A percentile compares a stretch with the other conserved stretches of the same genome.
Evolutionary conservation across 108 stramenopile species (phyloP).

Genomic region (Nannochloropsis salina): DNA sequence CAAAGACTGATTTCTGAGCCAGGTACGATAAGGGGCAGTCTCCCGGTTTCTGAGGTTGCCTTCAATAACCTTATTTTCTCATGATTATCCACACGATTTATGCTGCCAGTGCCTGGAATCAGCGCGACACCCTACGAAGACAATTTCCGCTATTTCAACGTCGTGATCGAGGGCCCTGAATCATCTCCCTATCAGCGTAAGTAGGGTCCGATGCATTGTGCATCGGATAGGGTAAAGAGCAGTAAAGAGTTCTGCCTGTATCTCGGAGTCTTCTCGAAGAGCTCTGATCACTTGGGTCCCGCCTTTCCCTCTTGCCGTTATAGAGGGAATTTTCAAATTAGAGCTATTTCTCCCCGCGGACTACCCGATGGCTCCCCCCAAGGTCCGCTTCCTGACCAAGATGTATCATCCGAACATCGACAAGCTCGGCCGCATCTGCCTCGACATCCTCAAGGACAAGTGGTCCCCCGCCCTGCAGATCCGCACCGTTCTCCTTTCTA

Average conservation of each 20-base stretch:
- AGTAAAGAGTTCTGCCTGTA: background rate
- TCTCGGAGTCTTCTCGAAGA: background rate
- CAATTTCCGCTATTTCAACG: slow-evolving; percentile 95
- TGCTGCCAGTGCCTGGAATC: slow-evolving; percentile 75
- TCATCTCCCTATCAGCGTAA: slow-evolving; percentile 89
- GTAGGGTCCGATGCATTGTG: background rate
- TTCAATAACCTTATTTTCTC: background rate
- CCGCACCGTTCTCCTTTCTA: slow-evolving; percentile 78
- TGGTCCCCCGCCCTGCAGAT: slow-evolving; percentile 98
- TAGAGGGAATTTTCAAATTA: slow-evolving; percentile 62
- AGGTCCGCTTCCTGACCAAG: slow-evolving; percentile 92
- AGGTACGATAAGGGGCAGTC: slow-evolving; percentile 29
- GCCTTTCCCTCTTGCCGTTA: background rate
- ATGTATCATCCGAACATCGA: slow-evolving; percentile 99
- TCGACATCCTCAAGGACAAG: slow-evolving; percentile 98
- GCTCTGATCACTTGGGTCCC: background rate
- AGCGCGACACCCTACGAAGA: slow-evolving; percentile 93
- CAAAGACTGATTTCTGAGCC: slow-evolving; percentile 91
- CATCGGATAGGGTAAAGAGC: too few species aligned
- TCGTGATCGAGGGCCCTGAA: slow-evolving; percentile 85
- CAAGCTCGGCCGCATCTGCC: slow-evolving; percentile 92
- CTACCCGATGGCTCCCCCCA: slow-evolving; percentile 98
- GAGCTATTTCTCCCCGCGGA: slow-evolving; percentile 95
- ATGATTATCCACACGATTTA: background rate
- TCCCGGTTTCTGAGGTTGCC: background rate